A percentile compares a stretch with the other conserved stretches of the same genome.
Conservation (phyloP, 2,329 filamentous ascomycete genomes). For the Aaosphaeria pasadenensis region DNA sequence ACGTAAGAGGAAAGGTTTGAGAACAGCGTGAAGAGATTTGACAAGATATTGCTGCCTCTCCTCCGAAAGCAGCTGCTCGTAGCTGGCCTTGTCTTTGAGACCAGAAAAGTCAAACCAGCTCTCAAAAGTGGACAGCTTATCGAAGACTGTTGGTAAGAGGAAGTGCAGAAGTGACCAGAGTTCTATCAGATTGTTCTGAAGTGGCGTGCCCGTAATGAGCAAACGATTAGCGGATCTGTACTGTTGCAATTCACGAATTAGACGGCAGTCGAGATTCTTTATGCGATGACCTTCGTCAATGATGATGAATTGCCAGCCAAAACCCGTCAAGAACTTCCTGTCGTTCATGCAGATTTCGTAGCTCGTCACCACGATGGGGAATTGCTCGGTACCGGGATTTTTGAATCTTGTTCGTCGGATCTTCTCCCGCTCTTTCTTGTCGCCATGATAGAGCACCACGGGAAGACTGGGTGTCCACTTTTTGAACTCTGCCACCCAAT, state of each 20-base stretch:
- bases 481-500: constrained; percentile 93
- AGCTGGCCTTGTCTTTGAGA: constrained; percentile 76
- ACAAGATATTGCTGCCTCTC: constrained; percentile 74
- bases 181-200: constrained; percentile 94
- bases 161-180: constrained; percentile 95
- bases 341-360: constrained; percentile 97
- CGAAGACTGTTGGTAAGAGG: constrained; percentile 86
- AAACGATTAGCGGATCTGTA: constrained; percentile 89
- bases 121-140: constrained; percentile 88
- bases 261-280: constrained; percentile 92
- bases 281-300: constrained; percentile 96
- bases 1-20: constrained; percentile 86
- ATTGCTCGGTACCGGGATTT: constrained; percentile 65
- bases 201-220: constrained; percentile 88
- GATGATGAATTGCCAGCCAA: constrained; percentile 97
- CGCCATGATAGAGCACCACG: constrained; percentile 87
- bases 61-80: constrained; percentile 76
- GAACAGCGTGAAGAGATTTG: constrained; percentile 84
- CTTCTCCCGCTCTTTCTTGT: constrained; percentile 69
- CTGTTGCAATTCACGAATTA: constrained; percentile 83
- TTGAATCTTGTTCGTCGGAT: constrained; percentile 73
- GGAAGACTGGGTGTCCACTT: constrained; percentile 89
- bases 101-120: constrained; percentile 97
- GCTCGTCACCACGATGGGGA: constrained; percentile 89
- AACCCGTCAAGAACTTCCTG: constrained; percentile 73